Evolutionary conservation across 441 rosid genomes (phyloP).

Genomic region (Theobroma grandiflorum): DNA sequence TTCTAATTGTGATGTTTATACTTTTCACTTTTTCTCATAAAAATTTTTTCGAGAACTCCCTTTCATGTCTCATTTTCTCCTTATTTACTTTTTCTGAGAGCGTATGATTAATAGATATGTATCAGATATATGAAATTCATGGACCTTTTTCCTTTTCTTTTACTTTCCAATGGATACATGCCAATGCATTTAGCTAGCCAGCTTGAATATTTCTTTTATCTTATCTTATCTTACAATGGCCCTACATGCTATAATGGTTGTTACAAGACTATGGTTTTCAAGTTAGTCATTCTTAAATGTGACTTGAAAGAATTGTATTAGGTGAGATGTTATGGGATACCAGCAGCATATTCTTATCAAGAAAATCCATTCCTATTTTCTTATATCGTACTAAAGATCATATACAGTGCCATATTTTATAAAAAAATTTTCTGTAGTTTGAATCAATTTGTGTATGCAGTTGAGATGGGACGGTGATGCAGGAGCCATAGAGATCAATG

Average conservation of each 20-base stretch:
- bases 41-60: no score
- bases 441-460: slow-evolving; percentile 41
- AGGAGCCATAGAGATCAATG: slow-evolving; percentile 61
- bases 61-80: no score
- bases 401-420: not conserved
- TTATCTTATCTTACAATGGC: not conserved
- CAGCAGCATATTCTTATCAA: not conserved
- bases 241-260: not conserved
- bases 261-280: not conserved
- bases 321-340: not conserved
- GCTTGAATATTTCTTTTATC: no score
- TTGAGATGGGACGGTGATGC: slow-evolving; percentile 60
- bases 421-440: not conserved
- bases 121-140: no score
- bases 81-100: no score
- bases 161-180: no score
- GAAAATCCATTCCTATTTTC: not conserved
- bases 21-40: no score
- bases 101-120: no score
- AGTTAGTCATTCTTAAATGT: not conserved
- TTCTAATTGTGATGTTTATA: no score
- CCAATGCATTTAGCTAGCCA: no score
- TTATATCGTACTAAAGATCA: not conserved
- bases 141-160: no score
- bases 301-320: not conserved